These are phyloP conservation scores for Crithidia bombi DNA, from an alignment of 208 protist species.

Conservation along the genomic window DNA sequence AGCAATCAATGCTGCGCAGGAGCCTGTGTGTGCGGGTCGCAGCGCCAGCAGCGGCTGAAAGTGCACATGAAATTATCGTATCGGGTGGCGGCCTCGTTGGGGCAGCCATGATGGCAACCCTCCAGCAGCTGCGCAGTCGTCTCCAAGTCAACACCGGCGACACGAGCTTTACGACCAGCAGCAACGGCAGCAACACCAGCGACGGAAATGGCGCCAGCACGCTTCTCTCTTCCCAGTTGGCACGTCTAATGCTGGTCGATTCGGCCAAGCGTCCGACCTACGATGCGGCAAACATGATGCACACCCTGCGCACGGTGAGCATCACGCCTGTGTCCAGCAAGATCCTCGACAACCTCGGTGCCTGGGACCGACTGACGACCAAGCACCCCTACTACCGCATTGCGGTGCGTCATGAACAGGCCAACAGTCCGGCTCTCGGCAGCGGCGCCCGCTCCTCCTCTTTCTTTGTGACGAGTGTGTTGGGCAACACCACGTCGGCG, in stretches of 20 bases:
- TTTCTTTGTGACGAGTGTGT: slow-evolving; percentile 60
- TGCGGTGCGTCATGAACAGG: slow-evolving; percentile 82
- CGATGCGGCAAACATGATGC: slow-evolving; percentile 66
- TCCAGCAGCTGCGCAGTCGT: slow-evolving; percentile 70
- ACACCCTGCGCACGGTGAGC: slow-evolving; percentile 77
- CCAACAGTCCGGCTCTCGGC: slow-evolving; percentile 59
- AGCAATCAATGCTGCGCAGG: slow-evolving; percentile 23
- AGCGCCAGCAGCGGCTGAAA: not conserved
- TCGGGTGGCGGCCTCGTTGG: slow-evolving; percentile 85
- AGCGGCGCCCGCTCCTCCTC: slow-evolving; percentile 44
- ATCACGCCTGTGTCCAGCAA: slow-evolving; percentile 85
- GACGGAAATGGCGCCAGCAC: not conserved
- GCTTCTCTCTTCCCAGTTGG: slow-evolving; percentile 40
- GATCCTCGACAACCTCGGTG: slow-evolving; percentile 79
- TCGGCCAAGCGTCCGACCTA: slow-evolving; percentile 49
- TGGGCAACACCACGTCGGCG: slow-evolving; percentile 47
- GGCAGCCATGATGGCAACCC: slow-evolving; percentile 64
- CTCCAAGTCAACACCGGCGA: slow-evolving; percentile 21
- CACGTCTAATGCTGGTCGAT: slow-evolving; percentile 70
- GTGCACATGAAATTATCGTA: slow-evolving; percentile 62
- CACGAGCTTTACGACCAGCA: not conserved
- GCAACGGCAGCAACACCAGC: not conserved
- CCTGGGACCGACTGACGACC: slow-evolving; percentile 67
- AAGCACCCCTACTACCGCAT: slow-evolving; percentile 91
- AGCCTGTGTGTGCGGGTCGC: not conserved